Percentiles rank a stretch among this genome's conserved stretches.
These are phyloP conservation scores for Cymbopogon citratus DNA, from an alignment of 176 grass and related monocot species.

Conservation along the genomic window DNA sequence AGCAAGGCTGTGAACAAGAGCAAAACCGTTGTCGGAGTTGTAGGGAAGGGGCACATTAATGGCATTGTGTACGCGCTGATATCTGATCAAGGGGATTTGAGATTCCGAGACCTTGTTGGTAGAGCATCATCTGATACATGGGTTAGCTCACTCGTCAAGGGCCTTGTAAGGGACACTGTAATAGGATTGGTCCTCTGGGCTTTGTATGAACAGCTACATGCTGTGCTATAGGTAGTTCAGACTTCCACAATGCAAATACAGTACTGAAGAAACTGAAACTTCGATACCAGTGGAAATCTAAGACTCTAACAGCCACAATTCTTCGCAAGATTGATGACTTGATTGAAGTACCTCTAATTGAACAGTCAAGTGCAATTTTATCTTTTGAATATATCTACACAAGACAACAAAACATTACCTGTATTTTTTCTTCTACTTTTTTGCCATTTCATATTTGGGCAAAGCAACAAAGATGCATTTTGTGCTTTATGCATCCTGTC, in stretches of 20 bases:
- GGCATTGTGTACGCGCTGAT: slow-evolving; percentile 78
- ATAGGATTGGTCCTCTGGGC: slow-evolving; percentile 63
- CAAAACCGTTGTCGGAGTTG: slow-evolving; percentile 66
- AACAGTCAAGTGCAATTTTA: not conserved
- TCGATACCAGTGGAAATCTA: not conserved
- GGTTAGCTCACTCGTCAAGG: slow-evolving; percentile 42
- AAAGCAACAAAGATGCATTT: not conserved
- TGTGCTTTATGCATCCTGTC: not conserved
- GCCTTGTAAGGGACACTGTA: slow-evolving; percentile 67
- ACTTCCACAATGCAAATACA: not conserved
- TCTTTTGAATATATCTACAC: not conserved
- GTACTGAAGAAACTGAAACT: not conserved
- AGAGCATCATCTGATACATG: slow-evolving; percentile 49
- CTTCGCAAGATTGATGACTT: not conserved
- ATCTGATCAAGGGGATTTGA: slow-evolving; percentile 76
- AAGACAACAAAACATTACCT: not conserved
- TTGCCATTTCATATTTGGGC: not conserved
- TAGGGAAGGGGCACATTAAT: slow-evolving; percentile 92
- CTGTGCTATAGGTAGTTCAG: slow-evolving; percentile 6
- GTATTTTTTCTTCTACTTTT: not conserved
- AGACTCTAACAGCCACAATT: not conserved
- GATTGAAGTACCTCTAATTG: not conserved
- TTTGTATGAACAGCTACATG: slow-evolving; percentile 60
- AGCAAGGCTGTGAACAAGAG: slow-evolving; percentile 93
- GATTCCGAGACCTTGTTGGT: slow-evolving; percentile 72